phyloP scores from a whole-genome alignment of 2,329 filamentous ascomycete species.

The Fusarium sp. region DNA sequence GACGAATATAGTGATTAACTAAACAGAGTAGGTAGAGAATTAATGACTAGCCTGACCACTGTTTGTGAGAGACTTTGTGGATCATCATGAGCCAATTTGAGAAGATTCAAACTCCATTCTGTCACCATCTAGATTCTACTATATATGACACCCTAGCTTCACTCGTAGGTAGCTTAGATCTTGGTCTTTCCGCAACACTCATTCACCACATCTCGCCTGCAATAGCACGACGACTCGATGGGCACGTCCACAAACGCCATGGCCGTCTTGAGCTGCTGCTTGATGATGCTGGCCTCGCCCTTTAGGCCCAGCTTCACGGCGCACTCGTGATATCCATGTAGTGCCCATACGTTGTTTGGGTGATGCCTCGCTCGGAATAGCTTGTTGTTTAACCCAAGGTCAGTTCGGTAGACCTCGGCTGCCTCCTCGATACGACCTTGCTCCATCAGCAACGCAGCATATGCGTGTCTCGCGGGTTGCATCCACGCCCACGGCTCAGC shows the following conservation, averaged over 20 bases:
- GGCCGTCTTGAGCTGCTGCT: constrained; percentile 63
- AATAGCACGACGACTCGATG: constrained; percentile 53
- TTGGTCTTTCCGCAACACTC: constrained; percentile 16
- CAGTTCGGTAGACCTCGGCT: constrained; percentile 66
- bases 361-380: constrained; percentile 73
- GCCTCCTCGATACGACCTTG: constrained; percentile 68
- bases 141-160: neutral
- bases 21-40: neutral
- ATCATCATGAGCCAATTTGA: neutral
- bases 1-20: neutral
- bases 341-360: constrained; percentile 78
- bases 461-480: constrained; percentile 77
- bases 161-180: neutral
- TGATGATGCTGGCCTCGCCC: constrained; percentile 50
- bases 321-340: constrained; percentile 79
- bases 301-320: constrained; percentile 61
- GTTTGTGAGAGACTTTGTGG: neutral
- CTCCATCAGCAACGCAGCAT: constrained; percentile 75
- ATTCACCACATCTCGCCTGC: constrained; percentile 28
- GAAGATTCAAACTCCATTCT: neutral
- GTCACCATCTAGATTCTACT: neutral
- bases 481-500: constrained; percentile 83
- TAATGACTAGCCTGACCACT: neutral
- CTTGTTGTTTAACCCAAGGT: constrained; percentile 67
- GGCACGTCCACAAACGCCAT: constrained; percentile 69